Conservation (phyloP, 805 yeast species). For the Yarrowia bubula region DNA sequence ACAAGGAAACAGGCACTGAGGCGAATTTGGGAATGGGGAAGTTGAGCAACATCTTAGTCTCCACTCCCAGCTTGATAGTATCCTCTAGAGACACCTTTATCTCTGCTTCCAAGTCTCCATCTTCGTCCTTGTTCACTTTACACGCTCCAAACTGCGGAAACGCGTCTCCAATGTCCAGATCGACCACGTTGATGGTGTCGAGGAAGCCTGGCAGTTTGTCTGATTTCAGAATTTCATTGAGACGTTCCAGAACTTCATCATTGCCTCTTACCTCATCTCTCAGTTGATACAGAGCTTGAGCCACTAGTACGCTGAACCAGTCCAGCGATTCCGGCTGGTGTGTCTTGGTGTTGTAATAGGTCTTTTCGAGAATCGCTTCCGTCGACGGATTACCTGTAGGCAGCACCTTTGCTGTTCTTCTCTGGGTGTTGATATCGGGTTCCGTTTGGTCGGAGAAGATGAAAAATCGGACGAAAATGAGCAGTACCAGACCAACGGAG, state of each 20-base stretch:
- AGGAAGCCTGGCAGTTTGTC: constrained; percentile 76
- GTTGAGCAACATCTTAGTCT: constrained; percentile 73
- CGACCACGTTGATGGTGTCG: constrained; percentile 75
- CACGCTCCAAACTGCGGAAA: constrained; percentile 95
- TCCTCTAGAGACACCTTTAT: constrained; percentile 89
- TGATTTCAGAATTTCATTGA: constrained; percentile 60
- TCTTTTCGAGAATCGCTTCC: constrained; percentile 70
- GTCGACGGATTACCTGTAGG: constrained; percentile 35
- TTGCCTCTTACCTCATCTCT: constrained; percentile 84
- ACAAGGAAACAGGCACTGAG: constrained; percentile 75
- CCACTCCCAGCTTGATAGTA: constrained; percentile 79
- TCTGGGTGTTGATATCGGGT: constrained; percentile 23
- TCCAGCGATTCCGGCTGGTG: constrained; percentile 90
- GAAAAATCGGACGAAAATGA: constrained; percentile 43
- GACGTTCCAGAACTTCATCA: constrained; percentile 78
- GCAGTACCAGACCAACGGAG: constrained; percentile 41
- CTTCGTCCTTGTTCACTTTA: constrained; percentile 60
- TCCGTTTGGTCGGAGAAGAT: constrained; percentile 41
- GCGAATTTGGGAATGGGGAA: constrained; percentile 84
- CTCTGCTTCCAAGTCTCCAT: constrained; percentile 67
- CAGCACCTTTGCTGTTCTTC: constrained; percentile 32
- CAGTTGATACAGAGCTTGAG: constrained; percentile 83
- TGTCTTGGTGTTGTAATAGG: constrained; percentile 84
- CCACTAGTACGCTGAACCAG: constrained; percentile 94
- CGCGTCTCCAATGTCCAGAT: constrained; percentile 90